Conservation (phyloP, 495 filamentous ascomycete species). For the Lichina pygmaea region DNA sequence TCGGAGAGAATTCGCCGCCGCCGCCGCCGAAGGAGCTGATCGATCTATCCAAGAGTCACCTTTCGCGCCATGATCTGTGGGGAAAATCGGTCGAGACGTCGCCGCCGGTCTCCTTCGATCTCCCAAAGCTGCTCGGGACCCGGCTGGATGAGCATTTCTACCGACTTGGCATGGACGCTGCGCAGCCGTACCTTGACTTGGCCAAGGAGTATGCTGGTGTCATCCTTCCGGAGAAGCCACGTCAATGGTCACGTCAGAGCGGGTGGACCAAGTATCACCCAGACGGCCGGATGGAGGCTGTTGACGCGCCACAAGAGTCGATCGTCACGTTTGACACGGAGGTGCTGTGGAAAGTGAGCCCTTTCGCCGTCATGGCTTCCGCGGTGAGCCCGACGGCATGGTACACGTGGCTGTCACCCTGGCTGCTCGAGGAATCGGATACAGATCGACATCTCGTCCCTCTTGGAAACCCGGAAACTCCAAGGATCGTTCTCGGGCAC, state of each 20-base stretch:
- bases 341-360: constrained; percentile 79
- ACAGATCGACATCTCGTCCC: constrained; percentile 59
- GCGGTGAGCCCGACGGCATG: constrained; percentile 66
- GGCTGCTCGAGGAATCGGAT: constrained; percentile 67
- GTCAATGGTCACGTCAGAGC: constrained; percentile 49
- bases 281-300: constrained; percentile 41
- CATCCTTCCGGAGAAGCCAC: constrained; percentile 44
- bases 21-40: constrained; percentile 42
- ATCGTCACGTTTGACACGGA: constrained; percentile 89
- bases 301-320: constrained; percentile 50
- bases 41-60: constrained; percentile 52
- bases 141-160: constrained; percentile 89
- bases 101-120: constrained; percentile 57
- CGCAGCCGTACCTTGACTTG: constrained; percentile 57
- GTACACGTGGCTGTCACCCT: constrained; percentile 96
- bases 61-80: constrained; percentile 64
- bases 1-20: constrained; percentile 25
- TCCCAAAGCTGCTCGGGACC: constrained; percentile 51
- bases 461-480: constrained; percentile 40
- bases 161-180: constrained; percentile 65
- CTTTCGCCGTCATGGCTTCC: constrained; percentile 89
- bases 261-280: constrained; percentile 84
- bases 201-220: constrained; percentile 45
- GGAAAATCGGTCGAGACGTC: constrained; percentile 62
- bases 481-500: constrained; percentile 68